Percentiles rank a stretch among this genome's conserved stretches.
These are phyloP conservation scores for Pogostemon cablin DNA, from an alignment of 257 asterid genomes.

Conservation along the genomic window DNA sequence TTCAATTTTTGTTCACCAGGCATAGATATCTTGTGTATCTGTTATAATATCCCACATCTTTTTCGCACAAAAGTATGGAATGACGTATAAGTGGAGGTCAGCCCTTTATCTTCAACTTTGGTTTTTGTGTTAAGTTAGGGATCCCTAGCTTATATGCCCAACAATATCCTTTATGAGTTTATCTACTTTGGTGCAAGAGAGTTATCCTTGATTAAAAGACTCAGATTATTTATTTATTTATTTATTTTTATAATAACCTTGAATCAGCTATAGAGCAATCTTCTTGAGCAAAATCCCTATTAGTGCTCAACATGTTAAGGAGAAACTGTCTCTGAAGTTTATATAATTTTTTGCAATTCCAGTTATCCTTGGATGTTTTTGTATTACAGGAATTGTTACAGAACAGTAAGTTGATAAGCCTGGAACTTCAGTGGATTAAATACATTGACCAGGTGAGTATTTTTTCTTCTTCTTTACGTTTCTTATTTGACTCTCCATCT, in stretches of 20 bases:
- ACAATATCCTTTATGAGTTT: constrained; percentile 1
- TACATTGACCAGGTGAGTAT: constrained; percentile 75
- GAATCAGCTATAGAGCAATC: constrained; percentile 18
- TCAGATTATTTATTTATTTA: background rate
- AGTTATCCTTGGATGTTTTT: constrained; percentile 28
- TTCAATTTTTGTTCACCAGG: background rate
- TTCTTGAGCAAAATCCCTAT: background rate
- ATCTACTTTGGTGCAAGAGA: constrained; percentile 9
- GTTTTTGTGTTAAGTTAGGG: too few relatives aligned
- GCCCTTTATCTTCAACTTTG: too few relatives aligned
- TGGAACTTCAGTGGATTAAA: constrained; percentile 92
- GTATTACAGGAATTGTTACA: constrained; percentile 71
- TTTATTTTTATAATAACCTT: background rate
- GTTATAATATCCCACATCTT: too few relatives aligned
- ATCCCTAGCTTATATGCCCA: too few relatives aligned
- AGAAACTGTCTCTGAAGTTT: background rate
- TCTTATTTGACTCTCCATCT: constrained; percentile 3
- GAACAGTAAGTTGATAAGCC: constrained; percentile 60
- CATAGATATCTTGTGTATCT: too few relatives aligned
- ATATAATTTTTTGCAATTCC: constrained; percentile 12
- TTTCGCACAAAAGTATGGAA: too few relatives aligned
- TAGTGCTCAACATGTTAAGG: constrained; percentile 4
- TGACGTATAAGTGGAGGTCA: too few relatives aligned
- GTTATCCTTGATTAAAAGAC: constrained; percentile 3
- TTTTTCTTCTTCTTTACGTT: background rate